Evolutionary conservation across 2,329 filamentous ascomycete species (phyloP).

Genomic region (Rosellinia necatrix): DNA sequence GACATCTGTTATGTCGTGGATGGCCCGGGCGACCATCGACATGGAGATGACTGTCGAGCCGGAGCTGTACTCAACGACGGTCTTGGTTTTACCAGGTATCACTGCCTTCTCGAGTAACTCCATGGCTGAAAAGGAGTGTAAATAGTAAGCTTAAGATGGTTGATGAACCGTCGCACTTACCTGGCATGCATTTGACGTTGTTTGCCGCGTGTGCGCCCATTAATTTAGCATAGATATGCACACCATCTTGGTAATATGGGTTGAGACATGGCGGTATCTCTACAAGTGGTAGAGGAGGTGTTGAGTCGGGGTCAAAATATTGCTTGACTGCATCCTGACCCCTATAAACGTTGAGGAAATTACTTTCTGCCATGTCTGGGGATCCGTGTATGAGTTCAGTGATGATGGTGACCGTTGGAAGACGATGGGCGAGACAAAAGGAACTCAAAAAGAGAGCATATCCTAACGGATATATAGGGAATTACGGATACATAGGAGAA

Average conservation of each 20-base stretch:
- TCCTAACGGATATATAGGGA: background rate
- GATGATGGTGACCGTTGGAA: background rate
- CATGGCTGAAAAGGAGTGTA: slow-evolving; percentile 49
- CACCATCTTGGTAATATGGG: slow-evolving; percentile 59
- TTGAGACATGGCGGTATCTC: slow-evolving; percentile 63
- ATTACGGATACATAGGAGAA: background rate
- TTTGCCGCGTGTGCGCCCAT: slow-evolving; percentile 67
- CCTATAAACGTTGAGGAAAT: slow-evolving; percentile 58
- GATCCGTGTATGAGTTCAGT: background rate
- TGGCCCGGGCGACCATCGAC: slow-evolving; percentile 57
- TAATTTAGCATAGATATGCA: slow-evolving; percentile 69
- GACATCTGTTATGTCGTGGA: slow-evolving; percentile 56
- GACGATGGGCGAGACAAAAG: background rate
- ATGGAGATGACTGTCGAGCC: slow-evolving; percentile 67
- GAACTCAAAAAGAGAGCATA: background rate
- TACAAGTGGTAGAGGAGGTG: slow-evolving; percentile 63
- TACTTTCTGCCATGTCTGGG: slow-evolving; percentile 36
- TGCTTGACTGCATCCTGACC: slow-evolving; percentile 60
- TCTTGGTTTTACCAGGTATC: slow-evolving; percentile 50
- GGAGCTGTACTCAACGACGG: slow-evolving; percentile 64
- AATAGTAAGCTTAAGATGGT: slow-evolving; percentile 6
- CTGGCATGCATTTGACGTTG: slow-evolving; percentile 68
- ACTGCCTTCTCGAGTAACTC: slow-evolving; percentile 54
- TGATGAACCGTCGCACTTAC: slow-evolving; percentile 37
- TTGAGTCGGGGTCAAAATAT: slow-evolving; percentile 63